Percentiles rank a stretch among this genome's conserved stretches.
Evolutionary conservation across 2,329 filamentous ascomycete species (phyloP).

Genomic region (Teratosphaeriaceae sp.): DNA sequence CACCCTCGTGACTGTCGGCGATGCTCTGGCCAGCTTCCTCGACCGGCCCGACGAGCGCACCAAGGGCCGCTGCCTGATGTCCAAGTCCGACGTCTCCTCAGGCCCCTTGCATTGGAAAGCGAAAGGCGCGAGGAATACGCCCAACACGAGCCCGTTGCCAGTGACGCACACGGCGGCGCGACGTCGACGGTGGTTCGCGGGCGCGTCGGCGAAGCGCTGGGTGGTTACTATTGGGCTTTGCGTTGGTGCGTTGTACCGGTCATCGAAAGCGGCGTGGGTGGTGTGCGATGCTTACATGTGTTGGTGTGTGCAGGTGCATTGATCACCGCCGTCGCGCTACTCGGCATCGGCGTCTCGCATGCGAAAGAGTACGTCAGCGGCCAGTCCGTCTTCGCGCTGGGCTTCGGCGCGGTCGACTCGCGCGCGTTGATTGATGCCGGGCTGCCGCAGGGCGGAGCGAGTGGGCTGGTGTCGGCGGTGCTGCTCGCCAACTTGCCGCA

Average conservation of each 20-base stretch:
- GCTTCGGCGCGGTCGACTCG: slow-evolving; percentile 11
- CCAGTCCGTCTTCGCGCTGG: slow-evolving; percentile 1
- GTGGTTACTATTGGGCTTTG: slow-evolving; percentile 17
- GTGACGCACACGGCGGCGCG: slow-evolving; percentile 11
- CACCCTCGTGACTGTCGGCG: slow-evolving; percentile 2
- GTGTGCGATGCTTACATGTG: too few species aligned
- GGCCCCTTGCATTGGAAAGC: slow-evolving; percentile 14
- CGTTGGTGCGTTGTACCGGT: slow-evolving; percentile 24
- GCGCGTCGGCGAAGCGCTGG: not conserved
- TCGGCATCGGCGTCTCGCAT: slow-evolving; percentile 1
- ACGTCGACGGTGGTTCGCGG: slow-evolving; percentile 5
- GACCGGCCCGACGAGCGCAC: slow-evolving; percentile 1
- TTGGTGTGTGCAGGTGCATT: slow-evolving; percentile 21
- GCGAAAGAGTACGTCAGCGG: not conserved
- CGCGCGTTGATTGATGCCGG: slow-evolving; percentile 6
- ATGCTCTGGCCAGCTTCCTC: not conserved
- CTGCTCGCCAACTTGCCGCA: slow-evolving; percentile 45
- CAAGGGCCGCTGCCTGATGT: not conserved
- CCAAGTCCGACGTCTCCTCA: not conserved
- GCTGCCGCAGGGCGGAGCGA: slow-evolving; percentile 6
- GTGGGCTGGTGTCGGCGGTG: slow-evolving; percentile 14
- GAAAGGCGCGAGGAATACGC: not conserved
- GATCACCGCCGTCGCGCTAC: slow-evolving; percentile 4
- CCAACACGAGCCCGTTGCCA: not conserved
- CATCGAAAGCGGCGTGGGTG: slow-evolving; percentile 17